phyloP scores from a whole-genome alignment of 2,329 filamentous ascomycete species.

The Fusarium coicis region DNA sequence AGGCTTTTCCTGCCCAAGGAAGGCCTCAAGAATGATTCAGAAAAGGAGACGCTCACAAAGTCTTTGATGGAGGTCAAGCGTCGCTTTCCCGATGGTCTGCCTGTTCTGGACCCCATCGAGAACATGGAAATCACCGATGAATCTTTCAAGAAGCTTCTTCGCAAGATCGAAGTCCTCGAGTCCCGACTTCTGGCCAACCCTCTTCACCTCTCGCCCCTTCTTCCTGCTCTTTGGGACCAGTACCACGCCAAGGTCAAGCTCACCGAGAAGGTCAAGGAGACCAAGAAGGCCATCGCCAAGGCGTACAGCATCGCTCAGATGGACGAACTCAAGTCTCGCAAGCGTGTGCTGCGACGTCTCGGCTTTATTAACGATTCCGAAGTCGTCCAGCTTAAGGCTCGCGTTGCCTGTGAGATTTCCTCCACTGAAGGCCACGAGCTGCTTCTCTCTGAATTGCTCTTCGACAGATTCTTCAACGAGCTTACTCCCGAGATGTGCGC shows the following conservation, averaged over 20 bases:
- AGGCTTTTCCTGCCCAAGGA: conserved; percentile 86
- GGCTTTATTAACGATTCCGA: conserved; percentile 96
- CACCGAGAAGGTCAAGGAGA: conserved; percentile 81
- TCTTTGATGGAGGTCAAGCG: conserved; percentile 81
- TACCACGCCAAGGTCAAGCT: conserved; percentile 85
- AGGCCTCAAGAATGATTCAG: conserved; percentile 69
- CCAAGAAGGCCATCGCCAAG: conserved; percentile 86
- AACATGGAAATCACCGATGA: conserved; percentile 96
- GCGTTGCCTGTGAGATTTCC: conserved; percentile 97
- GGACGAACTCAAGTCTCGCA: conserved; percentile 95
- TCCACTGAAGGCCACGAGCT: conserved; percentile 91
- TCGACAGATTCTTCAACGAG: conserved; percentile 98
- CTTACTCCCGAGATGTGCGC: conserved; percentile 88
- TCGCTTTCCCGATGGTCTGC: conserved; percentile 92
- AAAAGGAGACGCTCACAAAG: conserved; percentile 74
- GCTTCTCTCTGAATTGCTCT: conserved; percentile 90
- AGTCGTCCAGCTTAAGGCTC: conserved; percentile 95
- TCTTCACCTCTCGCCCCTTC: conserved; percentile 86
- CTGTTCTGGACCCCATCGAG: conserved; percentile 90
- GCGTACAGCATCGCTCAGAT: conserved; percentile 91
- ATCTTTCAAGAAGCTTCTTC: conserved; percentile 88
- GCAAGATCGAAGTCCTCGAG: conserved; percentile 97
- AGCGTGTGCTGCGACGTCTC: conserved; percentile 91
- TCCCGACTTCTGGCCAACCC: conserved; percentile 89
- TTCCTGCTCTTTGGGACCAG: conserved; percentile 86